These are phyloP conservation scores for Mucor lusitanicus DNA, from an alignment of 371 early-diverging fungal species.

Conservation along the genomic window DNA sequence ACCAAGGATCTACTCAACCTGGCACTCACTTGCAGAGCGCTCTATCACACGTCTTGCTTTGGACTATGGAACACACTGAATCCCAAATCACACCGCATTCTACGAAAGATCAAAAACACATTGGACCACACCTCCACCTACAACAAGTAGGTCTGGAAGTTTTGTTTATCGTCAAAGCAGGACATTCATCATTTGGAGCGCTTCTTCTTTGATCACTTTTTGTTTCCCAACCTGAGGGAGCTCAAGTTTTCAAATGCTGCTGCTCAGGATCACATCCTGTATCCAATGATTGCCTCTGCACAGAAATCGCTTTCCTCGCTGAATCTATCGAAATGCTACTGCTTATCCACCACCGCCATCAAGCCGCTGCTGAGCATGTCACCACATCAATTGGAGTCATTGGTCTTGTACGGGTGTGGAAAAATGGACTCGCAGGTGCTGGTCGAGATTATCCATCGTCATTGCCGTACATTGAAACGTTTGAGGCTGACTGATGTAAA, in stretches of 20 bases:
- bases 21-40: constrained; percentile 33
- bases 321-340: constrained; percentile 46
- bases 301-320: constrained; percentile 29
- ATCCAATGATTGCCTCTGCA: constrained; percentile 28
- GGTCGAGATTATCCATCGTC: constrained; percentile 33
- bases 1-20: constrained; percentile 33
- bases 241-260: constrained; percentile 47
- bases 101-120: constrained; percentile 43
- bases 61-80: constrained; percentile 39
- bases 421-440: constrained; percentile 35
- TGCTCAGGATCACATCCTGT: constrained; percentile 41
- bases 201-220: constrained; percentile 33
- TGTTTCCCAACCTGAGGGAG: constrained; percentile 36
- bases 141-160: constrained; percentile 31
- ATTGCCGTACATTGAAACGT: constrained; percentile 28
- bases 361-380: constrained; percentile 31
- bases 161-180: constrained; percentile 32
- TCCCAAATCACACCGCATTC: constrained; percentile 35
- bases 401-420: constrained; percentile 44
- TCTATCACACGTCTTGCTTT: constrained; percentile 33
- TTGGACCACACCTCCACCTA: constrained; percentile 30
- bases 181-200: constrained; percentile 26
- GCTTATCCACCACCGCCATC: constrained; percentile 45
- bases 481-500: constrained; percentile 43
- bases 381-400: constrained; percentile 26